Conservation (phyloP, 768 basidiomycete genomes). For the Naematelia encephala region DNA sequence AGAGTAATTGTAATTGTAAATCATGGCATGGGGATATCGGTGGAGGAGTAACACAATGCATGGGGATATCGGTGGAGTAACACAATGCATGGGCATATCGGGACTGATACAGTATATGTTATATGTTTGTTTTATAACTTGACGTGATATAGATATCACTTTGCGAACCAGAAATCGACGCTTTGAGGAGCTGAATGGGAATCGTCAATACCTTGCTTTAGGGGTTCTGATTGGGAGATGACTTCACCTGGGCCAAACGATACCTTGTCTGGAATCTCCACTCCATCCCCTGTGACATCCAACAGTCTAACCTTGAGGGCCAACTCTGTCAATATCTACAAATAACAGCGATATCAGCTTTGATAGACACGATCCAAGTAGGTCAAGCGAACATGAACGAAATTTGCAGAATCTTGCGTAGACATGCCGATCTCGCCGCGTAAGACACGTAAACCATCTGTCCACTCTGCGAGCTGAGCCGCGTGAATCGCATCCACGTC, state of each 20-base stretch:
- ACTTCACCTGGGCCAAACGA: constrained; percentile 28
- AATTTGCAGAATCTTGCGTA: constrained; percentile 28
- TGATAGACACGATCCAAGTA: no score
- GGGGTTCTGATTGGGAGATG: background rate
- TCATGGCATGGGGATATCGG: no score
- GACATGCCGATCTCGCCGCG: constrained; percentile 35
- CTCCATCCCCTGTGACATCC: constrained; percentile 44
- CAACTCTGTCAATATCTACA: constrained; percentile 41
- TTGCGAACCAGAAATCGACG: constrained; percentile 43
- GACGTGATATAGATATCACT: constrained; percentile 11
- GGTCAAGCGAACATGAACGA: constrained; percentile 31
- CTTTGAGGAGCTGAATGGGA: constrained; percentile 28
- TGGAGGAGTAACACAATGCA: no score
- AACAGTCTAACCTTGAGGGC: constrained; percentile 39
- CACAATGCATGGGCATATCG: background rate
- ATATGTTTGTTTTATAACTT: no score
- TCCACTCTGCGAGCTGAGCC: constrained; percentile 44
- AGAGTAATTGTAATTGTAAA: no score
- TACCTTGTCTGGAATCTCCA: constrained; percentile 41
- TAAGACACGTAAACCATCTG: constrained; percentile 38
- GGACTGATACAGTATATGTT: background rate
- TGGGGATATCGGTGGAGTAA: no score
- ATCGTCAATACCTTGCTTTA: background rate
- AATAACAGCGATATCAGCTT: no score
- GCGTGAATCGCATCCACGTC: constrained; percentile 42